These are phyloP conservation scores for Penicillium macrosclerotiorum DNA, from an alignment of 495 filamentous ascomycete species.

Conservation along the genomic window DNA sequence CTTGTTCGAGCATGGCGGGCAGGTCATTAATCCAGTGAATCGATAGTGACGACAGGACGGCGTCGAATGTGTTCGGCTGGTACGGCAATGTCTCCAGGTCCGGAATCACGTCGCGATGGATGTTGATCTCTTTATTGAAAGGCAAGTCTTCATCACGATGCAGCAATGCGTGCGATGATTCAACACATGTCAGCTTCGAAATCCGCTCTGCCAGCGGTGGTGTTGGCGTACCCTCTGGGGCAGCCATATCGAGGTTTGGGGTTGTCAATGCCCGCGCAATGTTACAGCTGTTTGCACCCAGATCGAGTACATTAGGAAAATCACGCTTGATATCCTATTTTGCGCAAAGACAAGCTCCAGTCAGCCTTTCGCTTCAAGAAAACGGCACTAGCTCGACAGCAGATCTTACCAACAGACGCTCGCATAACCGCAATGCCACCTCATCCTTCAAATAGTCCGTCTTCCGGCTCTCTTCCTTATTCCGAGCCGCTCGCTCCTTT, in stretches of 20 bases:
- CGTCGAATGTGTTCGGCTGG: conserved; percentile 74
- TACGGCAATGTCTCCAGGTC: conserved; percentile 75
- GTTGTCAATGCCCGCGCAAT: conserved; percentile 76
- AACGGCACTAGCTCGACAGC: conserved; percentile 2
- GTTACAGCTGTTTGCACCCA: conserved; percentile 94
- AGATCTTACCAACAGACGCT: conserved; percentile 70
- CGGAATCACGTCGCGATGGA: conserved; percentile 67
- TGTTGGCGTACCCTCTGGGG: conserved; percentile 49
- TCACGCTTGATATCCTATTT: conserved; percentile 83
- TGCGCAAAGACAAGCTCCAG: not conserved
- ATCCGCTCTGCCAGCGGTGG: conserved; percentile 67
- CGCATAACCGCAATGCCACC: conserved; percentile 79
- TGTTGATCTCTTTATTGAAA: conserved; percentile 69
- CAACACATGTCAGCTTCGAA: conserved; percentile 69
- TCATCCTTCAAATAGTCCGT: conserved; percentile 93
- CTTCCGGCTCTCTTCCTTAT: conserved; percentile 68
- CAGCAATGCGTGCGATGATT: conserved; percentile 74
- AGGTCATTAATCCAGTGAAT: conserved; percentile 99
- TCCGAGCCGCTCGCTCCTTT: conserved; percentile 75
- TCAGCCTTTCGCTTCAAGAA: conserved; percentile 5
- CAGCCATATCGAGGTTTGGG: conserved; percentile 54
- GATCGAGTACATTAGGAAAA: conserved; percentile 82
- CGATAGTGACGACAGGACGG: conserved; percentile 79
- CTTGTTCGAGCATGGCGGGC: conserved; percentile 73
- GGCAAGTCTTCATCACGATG: conserved; percentile 75